phyloP scores from a whole-genome alignment of 805 yeast species.

The Komagataella kurtzmanii region DNA sequence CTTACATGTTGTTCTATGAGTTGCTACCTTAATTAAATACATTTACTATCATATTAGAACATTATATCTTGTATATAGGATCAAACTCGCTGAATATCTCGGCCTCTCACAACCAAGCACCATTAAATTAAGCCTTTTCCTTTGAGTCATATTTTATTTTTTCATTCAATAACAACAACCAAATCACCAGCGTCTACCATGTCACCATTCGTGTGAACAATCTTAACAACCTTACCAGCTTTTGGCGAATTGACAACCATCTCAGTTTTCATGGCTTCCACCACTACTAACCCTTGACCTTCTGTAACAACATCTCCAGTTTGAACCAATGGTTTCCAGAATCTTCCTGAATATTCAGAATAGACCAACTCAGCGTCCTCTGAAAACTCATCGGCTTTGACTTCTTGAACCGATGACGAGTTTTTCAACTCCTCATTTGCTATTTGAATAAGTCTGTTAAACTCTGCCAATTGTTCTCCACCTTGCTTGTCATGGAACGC shows the following conservation, averaged over 20 bases:
- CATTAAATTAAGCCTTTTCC: neutral
- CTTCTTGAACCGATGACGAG: conserved; percentile 30
- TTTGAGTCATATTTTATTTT: neutral
- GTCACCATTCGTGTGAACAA: conserved; percentile 78
- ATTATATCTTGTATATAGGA: neutral
- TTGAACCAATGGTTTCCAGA: conserved; percentile 82
- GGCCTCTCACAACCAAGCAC: neutral
- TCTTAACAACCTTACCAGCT: conserved; percentile 59
- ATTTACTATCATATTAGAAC: neutral
- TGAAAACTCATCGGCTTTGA: conserved; percentile 43
- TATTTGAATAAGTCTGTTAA: conserved; percentile 69
- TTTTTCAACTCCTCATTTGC: conserved; percentile 63
- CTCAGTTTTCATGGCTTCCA: conserved; percentile 98
- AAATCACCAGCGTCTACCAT: conserved; percentile 96
- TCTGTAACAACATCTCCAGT: conserved; percentile 63
- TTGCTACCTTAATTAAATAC: conserved; percentile 20
- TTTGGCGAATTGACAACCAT: conserved; percentile 72
- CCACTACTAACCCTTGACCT: conserved; percentile 76
- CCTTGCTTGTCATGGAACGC: conserved; percentile 53
- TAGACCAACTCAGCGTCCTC: conserved; percentile 77
- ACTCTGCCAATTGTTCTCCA: conserved; percentile 77
- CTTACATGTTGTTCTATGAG: conserved; percentile 78
- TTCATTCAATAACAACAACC: conserved; percentile 63
- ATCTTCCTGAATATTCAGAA: conserved; percentile 93
- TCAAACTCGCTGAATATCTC: neutral